A percentile compares a stretch with the other conserved stretches of the same genome.
Evolutionary conservation across 2,329 filamentous ascomycete genomes (phyloP).

Genomic region (Leptosphaerulina australis): DNA sequence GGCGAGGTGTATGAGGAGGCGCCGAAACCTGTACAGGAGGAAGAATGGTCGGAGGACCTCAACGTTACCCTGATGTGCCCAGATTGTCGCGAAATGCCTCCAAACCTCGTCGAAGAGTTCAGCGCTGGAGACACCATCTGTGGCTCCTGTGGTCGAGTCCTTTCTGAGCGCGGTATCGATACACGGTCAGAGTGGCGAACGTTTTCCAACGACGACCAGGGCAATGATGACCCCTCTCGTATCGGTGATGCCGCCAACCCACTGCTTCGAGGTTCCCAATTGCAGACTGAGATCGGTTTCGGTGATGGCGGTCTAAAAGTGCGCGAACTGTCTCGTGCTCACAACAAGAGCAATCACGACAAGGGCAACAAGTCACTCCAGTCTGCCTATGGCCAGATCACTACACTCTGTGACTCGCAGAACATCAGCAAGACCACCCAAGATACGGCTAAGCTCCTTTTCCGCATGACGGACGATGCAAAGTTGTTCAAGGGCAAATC

Average conservation of each 20-base stretch:
- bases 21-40: slow-evolving; percentile 38
- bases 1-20: slow-evolving; percentile 53
- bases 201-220: slow-evolving; percentile 97
- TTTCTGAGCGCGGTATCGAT: slow-evolving; percentile 90
- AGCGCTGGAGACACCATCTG: slow-evolving; percentile 93
- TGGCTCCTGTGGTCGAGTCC: slow-evolving; percentile 85
- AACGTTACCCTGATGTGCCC: slow-evolving; percentile 83
- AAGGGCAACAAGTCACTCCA: slow-evolving; percentile 83
- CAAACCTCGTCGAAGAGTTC: slow-evolving; percentile 91
- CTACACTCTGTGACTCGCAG: slow-evolving; percentile 73
- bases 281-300: slow-evolving; percentile 86
- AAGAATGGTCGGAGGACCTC: slow-evolving; percentile 78
- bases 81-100: slow-evolving; percentile 91
- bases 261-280: slow-evolving; percentile 85
- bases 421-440: slow-evolving; percentile 77
- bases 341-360: slow-evolving; percentile 80
- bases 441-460: slow-evolving; percentile 92
- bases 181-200: slow-evolving; percentile 98
- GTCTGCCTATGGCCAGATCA: slow-evolving; percentile 86
- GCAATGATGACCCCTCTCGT: slow-evolving; percentile 95
- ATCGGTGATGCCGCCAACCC: slow-evolving; percentile 93
- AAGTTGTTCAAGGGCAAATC: slow-evolving; percentile 96
- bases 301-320: slow-evolving; percentile 73
- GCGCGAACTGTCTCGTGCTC: slow-evolving; percentile 78
- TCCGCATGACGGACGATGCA: slow-evolving; percentile 90